phyloP scores from a whole-genome alignment of 2,329 filamentous ascomycete species.

The Chrysoporthe deuterocubensis region DNA sequence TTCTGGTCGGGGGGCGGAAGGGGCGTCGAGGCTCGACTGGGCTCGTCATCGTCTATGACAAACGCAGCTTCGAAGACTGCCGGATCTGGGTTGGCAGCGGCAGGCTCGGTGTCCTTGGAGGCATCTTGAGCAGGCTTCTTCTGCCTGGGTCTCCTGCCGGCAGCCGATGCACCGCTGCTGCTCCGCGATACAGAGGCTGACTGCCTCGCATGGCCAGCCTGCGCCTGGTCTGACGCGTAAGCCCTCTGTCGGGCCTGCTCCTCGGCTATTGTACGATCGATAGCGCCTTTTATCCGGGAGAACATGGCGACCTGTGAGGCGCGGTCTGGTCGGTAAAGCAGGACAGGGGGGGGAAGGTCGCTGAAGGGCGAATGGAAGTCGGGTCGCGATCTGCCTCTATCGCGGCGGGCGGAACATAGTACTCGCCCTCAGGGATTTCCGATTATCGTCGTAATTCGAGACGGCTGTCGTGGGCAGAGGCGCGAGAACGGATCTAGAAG shows the following conservation, averaged over 20 bases:
- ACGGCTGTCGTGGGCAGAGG: too few relatives aligned
- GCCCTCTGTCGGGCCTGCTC: constrained; percentile 81
- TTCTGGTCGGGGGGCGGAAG: constrained; percentile 24
- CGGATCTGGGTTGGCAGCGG: constrained; percentile 71
- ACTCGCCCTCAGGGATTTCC: background rate
- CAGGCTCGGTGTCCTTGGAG: constrained; percentile 36
- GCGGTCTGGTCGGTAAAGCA: too few relatives aligned
- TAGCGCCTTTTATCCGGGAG: constrained; percentile 80
- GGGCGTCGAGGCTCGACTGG: constrained; percentile 35
- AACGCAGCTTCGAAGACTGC: constrained; percentile 87
- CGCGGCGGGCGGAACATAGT: constrained; percentile 8
- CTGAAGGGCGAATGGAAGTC: background rate
- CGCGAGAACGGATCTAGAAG: too few relatives aligned
- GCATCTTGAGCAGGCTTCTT: constrained; percentile 48
- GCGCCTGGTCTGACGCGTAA: constrained; percentile 41
- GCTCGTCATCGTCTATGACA: constrained; percentile 80
- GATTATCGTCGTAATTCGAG: background rate
- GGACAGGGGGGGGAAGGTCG: background rate
- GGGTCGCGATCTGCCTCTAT: background rate
- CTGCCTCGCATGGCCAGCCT: constrained; percentile 46
- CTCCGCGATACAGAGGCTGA: constrained; percentile 47
- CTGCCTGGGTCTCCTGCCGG: constrained; percentile 41
- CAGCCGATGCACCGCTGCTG: constrained; percentile 38
- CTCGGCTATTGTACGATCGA: constrained; percentile 86
- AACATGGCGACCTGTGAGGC: constrained; percentile 7